Percentiles rank a stretch among this genome's conserved stretches.
phyloP scores from a whole-genome alignment of 306 rosid genomes.

The Hylodesmum podocarpum region DNA sequence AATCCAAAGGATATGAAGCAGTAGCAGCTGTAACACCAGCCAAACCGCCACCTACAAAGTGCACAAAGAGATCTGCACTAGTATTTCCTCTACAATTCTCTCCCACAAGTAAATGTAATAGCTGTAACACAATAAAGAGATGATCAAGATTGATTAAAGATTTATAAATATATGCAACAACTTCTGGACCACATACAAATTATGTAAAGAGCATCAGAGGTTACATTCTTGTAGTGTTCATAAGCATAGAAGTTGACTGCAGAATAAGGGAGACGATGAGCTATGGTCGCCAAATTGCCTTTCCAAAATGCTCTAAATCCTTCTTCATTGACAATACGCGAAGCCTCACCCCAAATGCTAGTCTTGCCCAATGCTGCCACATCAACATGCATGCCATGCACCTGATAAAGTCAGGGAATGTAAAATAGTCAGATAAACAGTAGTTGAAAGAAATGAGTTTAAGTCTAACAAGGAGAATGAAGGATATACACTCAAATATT shows the following conservation, averaged over 20 bases:
- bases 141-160: neutral
- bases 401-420: constrained; percentile 40
- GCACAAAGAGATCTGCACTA: constrained; percentile 50
- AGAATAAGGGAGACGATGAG: constrained; percentile 84
- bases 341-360: constrained; percentile 78
- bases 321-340: constrained; percentile 74
- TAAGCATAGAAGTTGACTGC: constrained; percentile 76
- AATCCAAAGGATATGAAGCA: constrained; percentile 78
- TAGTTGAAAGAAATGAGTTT: neutral
- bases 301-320: constrained; percentile 90
- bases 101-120: constrained; percentile 52
- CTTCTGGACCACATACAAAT: neutral
- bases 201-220: constrained; percentile 4
- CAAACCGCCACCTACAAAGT: constrained; percentile 83
- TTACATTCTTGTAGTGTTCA: constrained; percentile 73
- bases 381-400: constrained; percentile 88
- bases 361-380: constrained; percentile 64
- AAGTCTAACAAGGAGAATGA: neutral
- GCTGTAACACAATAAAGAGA: constrained; percentile 41
- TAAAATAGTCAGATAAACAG: constrained; percentile 16
- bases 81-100: constrained; percentile 49
- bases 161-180: neutral
- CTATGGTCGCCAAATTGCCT: constrained; percentile 89
- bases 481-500: neutral
- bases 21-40: constrained; percentile 87